Percentiles rank a stretch among this genome's conserved stretches.
phyloP scores from a whole-genome alignment of 2,329 filamentous ascomycete species.

The Fusarium sp. region DNA sequence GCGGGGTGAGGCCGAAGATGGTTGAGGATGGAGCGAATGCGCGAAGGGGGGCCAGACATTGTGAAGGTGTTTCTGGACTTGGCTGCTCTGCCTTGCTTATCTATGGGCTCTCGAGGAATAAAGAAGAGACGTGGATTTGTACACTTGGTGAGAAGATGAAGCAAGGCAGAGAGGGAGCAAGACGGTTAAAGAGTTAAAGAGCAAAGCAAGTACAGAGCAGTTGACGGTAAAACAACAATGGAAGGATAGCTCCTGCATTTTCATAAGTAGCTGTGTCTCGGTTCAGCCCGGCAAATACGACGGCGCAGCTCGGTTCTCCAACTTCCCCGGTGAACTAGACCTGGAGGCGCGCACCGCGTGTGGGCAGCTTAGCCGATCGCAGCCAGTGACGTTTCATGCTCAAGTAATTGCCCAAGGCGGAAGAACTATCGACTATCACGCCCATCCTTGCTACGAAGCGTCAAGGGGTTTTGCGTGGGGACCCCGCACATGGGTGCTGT shows the following conservation, averaged over 20 bases:
- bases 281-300: slow-evolving; percentile 45
- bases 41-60: slow-evolving; percentile 75
- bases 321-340: slow-evolving; percentile 26
- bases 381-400: slow-evolving; percentile 37
- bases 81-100: slow-evolving; percentile 19
- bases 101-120: neutral
- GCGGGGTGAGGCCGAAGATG: slow-evolving; percentile 58
- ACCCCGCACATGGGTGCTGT: slow-evolving; percentile 25
- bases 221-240: neutral
- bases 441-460: slow-evolving; percentile 2
- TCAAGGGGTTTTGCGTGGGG: slow-evolving; percentile 21
- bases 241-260: slow-evolving; percentile 22
- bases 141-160: neutral
- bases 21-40: slow-evolving; percentile 68
- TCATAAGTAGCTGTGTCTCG: slow-evolving; percentile 43
- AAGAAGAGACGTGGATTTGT: neutral
- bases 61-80: slow-evolving; percentile 23
- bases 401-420: neutral
- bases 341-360: neutral
- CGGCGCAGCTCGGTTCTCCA: slow-evolving; percentile 43
- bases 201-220: neutral
- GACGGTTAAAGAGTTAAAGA: neutral
- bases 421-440: neutral
- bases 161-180: slow-evolving; percentile 1
- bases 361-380: slow-evolving; percentile 15